A percentile compares a stretch with the other conserved stretches of the same genome.
Evolutionary conservation across 768 basidiomycete genomes (phyloP).

Genomic region (Clitopilus passeckerianus): DNA sequence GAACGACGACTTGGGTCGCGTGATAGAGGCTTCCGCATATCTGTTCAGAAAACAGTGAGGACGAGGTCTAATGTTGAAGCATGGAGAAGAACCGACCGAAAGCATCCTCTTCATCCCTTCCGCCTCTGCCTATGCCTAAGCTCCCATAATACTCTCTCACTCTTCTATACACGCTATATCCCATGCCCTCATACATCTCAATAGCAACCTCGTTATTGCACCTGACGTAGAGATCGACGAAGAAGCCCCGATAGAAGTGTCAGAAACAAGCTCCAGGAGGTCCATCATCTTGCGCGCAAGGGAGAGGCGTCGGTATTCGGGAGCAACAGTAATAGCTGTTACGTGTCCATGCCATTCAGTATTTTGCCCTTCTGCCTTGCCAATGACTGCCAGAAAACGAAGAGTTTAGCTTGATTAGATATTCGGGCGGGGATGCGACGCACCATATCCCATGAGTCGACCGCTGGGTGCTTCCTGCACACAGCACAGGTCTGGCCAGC

Average conservation of each 20-base stretch:
- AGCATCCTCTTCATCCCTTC: conserved; percentile 82
- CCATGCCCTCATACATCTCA: conserved; percentile 87
- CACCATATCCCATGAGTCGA: conserved; percentile 92
- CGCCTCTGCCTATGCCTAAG: conserved; percentile 71
- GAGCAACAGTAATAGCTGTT: conserved; percentile 92
- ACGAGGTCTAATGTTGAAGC: not conserved
- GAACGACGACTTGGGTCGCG: conserved; percentile 34
- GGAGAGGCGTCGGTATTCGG: conserved; percentile 84
- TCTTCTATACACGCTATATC: conserved; percentile 88
- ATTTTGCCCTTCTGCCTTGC: conserved; percentile 81
- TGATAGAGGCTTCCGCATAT: conserved; percentile 72
- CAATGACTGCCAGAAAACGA: conserved; percentile 58
- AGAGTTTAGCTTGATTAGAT: not conserved
- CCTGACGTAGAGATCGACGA: conserved; percentile 94
- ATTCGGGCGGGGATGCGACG: conserved; percentile 17
- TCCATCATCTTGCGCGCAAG: conserved; percentile 86
- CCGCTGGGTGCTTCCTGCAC: conserved; percentile 78
- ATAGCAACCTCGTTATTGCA: conserved; percentile 84
- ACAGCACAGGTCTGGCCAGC: conserved; percentile 91
- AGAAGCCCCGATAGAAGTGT: conserved; percentile 78
- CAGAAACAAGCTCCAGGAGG: conserved; percentile 81
- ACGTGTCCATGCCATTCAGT: conserved; percentile 91
- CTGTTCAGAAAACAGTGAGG: conserved; percentile 17
- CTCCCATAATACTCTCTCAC: conserved; percentile 88
- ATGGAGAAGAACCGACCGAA: conserved; percentile 60